Evolutionary conservation across 306 rosid species (phyloP), one percentile per base, ranked within the genome.

Genomic region (Carpinus viminea): DNA sequence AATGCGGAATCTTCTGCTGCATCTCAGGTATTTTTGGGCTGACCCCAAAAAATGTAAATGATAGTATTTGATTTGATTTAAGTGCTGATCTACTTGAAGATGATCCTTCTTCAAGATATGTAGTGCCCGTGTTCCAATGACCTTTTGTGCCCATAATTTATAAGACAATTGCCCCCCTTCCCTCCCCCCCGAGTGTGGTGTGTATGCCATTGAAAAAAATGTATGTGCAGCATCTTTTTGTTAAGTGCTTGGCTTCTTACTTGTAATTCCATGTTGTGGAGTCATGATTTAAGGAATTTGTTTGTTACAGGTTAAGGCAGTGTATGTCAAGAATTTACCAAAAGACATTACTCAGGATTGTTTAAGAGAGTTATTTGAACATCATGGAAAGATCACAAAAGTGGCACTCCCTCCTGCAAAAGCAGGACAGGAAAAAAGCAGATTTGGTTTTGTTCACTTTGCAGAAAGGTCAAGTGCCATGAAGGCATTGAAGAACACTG

Each of bases 361-460:
- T 28, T 87, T 92, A 12, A 84, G 50, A 50, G 83, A 61, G 72
- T 70, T 87, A 65, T 92, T 88, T 83, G 88, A 85, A 61, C 92
- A 79, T 79, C 94, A 90, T 74, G 94, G 97, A 68, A 84, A 85
- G 79, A 87, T 92, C 84, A 85, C 91, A 61, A 92, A 88, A 86
- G 97, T 88, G 76, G 97, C 80, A 62, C 50, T 90, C 68, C 97
- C 94, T 46, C 88, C 91, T 60, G 97, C 94, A 11, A 92, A 87
- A 83, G 78, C 87, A 7, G 97, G 92, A 69, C 92, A 85, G 65
- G 90, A 90, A 68, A 85, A 79, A 65, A 89, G 91, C 74, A 90
- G 94, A 80, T 89, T 51, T 85, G 93, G 97, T 83, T 90, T 90
- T 85, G 91, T 92, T 61, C 93, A 92, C 80, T 92, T 88, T 69